Base-by-base conservation (phyloP, 139 green algal species). In the Deuterostichococcus epilithicus region DNA sequence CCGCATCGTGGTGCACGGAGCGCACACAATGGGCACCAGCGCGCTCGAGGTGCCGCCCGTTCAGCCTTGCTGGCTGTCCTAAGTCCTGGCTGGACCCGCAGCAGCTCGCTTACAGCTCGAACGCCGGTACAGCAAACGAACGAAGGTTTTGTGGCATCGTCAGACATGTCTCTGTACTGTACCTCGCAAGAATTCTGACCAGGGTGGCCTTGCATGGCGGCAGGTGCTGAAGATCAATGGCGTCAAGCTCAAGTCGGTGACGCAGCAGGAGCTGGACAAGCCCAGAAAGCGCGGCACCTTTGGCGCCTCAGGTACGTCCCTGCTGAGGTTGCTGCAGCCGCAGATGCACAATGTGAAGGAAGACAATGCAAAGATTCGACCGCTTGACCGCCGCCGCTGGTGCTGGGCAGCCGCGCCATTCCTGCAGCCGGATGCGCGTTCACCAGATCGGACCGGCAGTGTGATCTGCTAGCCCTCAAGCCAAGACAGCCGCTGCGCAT, bases 281-380 rank as follows among this genome's bases (percentile, higher is more conserved):
- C 70, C 75, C 8, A 91, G 97, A 72, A 96, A 95, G 68, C 97
- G 93, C 69, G 91, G 87, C 34, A 92, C 80, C 0, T 94, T 94
- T 79, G 91, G 88, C 23, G 89, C 91, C 15, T 91, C 87, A 22
- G 86, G 77, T 63, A n/a, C n/a, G n/a, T n/a, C n/a, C n/a, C n/a
- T n/a, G n/a, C n/a, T n/a, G n/a, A n/a, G n/a, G n/a, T n/a, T n/a
- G n/a, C n/a, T n/a, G n/a, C n/a, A n/a, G n/a, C n/a, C n/a, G n/a
- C n/a, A n/a, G n/a, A n/a, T n/a, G n/a, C n/a, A n/a, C n/a, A n/a
- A n/a, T n/a, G n/a, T n/a, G n/a, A n/a, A n/a, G n/a, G n/a, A n/a
- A n/a, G n/a, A n/a, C n/a, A n/a, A n/a, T n/a, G n/a, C n/a, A n/a
- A n/a, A n/a, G n/a, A n/a, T n/a, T n/a, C n/a, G n/a, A n/a, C n/a